Evolutionary conservation across 2,329 filamentous ascomycete genomes (phyloP), one percentile per base, ranked within the genome.

Genomic region (Alternaria novae-zelandiae): DNA sequence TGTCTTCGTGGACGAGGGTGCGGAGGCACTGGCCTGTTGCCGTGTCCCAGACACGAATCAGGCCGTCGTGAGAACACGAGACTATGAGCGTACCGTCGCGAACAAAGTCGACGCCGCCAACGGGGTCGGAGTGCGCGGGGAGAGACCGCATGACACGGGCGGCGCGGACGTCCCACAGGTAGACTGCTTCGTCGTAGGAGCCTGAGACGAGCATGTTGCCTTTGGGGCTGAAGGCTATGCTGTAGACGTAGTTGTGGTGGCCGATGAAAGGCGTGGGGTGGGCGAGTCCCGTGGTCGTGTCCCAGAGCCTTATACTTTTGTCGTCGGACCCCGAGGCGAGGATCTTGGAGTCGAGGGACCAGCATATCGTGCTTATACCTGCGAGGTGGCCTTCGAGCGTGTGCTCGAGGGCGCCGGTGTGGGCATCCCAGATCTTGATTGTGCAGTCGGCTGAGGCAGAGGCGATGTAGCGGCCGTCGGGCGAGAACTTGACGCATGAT

Each of bases 191-290:
- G 71, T 99, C 96, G 81, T 97, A 98, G 68, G 92, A 96, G 12
- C 96, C 96, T 69, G 92, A 96, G 15, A 94, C 96, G 32, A 99
- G 87, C 77, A 98, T 97, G 76, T 99, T 99, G 23, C 96, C 96
- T 79, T 97, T 98, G 2, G 96, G 96, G n/a, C 93, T 95, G 80
- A 98, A 98, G 6, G 94, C 94, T 32, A 99, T 85, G 54, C 91
- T 93, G 81, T 97, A 97, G 30, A 99, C 90, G 80, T 98, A 98
- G 81, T 96, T 98, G 80, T 97, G 94, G 74, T 99, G 96, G 3
- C 96, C 95, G 23, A 91, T 85, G 69, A 98, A 84, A 2, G 87
- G 85, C 21, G 83, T 85, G 0, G 86, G 86, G 57, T 89, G 85
- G 26, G 86, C 83, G 74, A 87, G 86, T 17, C 87, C 87, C 67